These are phyloP conservation scores for Apostasia ramifera DNA, from an alignment of 106 monocot genomes.

Conservation along the genomic window DNA sequence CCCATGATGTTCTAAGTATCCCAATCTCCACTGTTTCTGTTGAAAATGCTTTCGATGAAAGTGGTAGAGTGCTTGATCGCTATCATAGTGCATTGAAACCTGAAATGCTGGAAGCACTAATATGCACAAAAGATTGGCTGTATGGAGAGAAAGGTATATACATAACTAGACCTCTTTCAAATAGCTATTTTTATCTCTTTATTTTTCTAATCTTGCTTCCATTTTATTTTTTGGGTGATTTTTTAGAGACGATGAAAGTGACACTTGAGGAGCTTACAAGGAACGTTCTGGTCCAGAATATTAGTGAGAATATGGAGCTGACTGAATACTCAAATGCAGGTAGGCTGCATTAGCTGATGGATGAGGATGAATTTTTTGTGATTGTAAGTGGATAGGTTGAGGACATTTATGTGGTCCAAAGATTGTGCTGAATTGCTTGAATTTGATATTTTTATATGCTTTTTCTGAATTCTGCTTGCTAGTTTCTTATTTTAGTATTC, in stretches of 20 bases:
- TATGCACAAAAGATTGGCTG: slow-evolving; percentile 3
- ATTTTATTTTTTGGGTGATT: not conserved
- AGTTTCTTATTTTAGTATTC: too few species aligned
- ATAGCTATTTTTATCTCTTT: not conserved
- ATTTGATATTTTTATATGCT: too few species aligned
- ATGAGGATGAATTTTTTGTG: too few species aligned
- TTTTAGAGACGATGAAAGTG: not conserved
- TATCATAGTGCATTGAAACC: not conserved
- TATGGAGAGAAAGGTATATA: not conserved
- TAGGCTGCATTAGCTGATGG: not conserved
- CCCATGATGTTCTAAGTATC: not conserved
- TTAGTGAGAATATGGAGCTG: not conserved
- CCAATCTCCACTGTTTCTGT: not conserved
- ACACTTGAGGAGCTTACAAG: not conserved
- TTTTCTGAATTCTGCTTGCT: too few species aligned
- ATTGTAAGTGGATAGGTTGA: too few species aligned
- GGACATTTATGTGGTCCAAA: too few species aligned
- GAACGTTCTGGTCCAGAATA: not conserved
- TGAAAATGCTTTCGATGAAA: slow-evolving; percentile 1
- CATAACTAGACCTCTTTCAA: not conserved
- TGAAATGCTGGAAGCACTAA: not conserved
- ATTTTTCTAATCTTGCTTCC: not conserved
- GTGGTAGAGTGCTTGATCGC: not conserved
- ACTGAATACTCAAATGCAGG: not conserved
- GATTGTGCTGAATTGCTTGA: too few species aligned